phyloP scores from a whole-genome alignment of 2,329 filamentous ascomycete species.

The Ophidiomyces ophidiicola region DNA sequence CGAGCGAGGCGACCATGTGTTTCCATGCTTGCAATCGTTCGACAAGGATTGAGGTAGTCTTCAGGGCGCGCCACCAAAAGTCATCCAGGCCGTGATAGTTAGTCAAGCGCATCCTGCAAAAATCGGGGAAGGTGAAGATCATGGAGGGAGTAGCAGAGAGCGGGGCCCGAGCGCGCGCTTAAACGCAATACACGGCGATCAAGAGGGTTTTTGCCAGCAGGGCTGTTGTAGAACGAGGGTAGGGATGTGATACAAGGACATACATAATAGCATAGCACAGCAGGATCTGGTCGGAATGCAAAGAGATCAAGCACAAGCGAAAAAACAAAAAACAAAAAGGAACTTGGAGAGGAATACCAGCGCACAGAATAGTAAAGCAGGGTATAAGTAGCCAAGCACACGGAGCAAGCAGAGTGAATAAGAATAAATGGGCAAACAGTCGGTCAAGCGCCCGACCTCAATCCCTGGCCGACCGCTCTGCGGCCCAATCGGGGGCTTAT shows the following conservation, averaged over 20 bases:
- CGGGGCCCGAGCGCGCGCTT: neutral
- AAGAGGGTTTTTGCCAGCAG: too few species aligned
- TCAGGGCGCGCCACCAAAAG: conserved; percentile 8
- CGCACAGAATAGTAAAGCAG: too few species aligned
- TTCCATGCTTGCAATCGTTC: conserved; percentile 93
- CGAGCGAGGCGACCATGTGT: conserved; percentile 78
- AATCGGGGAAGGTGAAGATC: neutral
- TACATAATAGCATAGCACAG: neutral
- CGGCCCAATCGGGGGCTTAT: conserved; percentile 7
- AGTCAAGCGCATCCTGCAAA: conserved; percentile 6
- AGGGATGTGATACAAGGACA: too few species aligned
- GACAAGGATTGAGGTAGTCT: conserved; percentile 68
- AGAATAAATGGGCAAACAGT: too few species aligned
- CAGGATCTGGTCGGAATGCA: neutral
- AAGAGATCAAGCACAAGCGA: neutral
- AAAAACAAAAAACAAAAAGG: too few species aligned
- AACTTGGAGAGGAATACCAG: too few species aligned
- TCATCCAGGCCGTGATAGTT: conserved; percentile 10
- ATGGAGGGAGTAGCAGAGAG: neutral
- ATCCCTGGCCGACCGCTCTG: conserved; percentile 1
- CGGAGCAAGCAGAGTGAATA: too few species aligned
- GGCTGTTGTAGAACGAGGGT: too few species aligned
- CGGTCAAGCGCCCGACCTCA: neutral
- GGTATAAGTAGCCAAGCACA: too few species aligned
- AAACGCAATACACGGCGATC: conserved; percentile 1